Evolutionary conservation across 352 stramenopile species (phyloP), one percentile per base, ranked within the genome.

Genomic region (Phytophthora gonapodyides): DNA sequence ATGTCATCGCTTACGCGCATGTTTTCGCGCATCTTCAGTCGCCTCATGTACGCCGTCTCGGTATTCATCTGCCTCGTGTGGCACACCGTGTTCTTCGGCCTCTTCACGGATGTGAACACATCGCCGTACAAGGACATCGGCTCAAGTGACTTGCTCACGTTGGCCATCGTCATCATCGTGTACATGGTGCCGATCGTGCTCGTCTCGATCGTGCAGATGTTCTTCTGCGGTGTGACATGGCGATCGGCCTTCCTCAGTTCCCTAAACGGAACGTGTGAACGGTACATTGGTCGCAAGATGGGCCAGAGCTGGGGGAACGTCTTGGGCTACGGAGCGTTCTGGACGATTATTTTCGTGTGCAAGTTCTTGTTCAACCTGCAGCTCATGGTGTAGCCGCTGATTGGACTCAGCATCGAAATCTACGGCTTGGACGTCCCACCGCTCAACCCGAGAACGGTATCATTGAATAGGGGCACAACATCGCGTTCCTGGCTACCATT

Each of bases 291-390:
- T 1, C 87, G 85, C 53, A 69, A 84, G 54, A 96, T 94, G 84
- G 69, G 71, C 3, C 84, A 92, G 66, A 75, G 42, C 21, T 96
- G 78, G 83, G 74, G 79, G 24, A 72, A 70, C 45, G 85, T 92
- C 50, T 31, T 89, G 7, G 62, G 64, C 31, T 94, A 94, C 56
- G 83, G 78, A 10, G 56, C 81, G 44, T 92, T 96, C 50, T 96
- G 87, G 87, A 79, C 64, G 9, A 43, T 96, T 30, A 80, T 94
- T 65, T 94, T 96, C 58, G 67, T 86, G 30, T 96, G 93, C 83
- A 99, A 99, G 80, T 89, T 99, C 30, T 85, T 94, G 46, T 99
- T 99, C 68, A 98, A 97, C 33, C 94, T 99, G 63, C 79, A 98
- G 52, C 98, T 99, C 57, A 98, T 99, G 80, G 89, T 99, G 38